phyloP scores from a whole-genome alignment of 1,284 basidiomycete species.

The Gastroboletus turbinatus region DNA sequence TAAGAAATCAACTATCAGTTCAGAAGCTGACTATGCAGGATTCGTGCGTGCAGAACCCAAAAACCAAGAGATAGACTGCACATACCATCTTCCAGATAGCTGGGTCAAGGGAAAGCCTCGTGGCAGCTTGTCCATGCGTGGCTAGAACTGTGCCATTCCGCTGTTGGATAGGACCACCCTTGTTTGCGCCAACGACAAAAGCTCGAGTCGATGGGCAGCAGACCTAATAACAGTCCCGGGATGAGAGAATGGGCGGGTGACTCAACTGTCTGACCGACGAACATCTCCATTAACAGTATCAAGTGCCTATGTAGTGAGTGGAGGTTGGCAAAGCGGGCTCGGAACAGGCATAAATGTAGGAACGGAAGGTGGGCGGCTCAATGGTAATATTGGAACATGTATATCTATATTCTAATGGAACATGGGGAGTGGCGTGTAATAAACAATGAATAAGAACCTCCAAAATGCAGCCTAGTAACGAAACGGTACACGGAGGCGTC shows the following conservation, averaged over 20 bases:
- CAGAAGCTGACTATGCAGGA: background rate
- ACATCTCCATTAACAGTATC: constrained; percentile 9
- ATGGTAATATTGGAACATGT: constrained; percentile 18
- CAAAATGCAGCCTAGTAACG: background rate
- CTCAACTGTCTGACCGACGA: background rate
- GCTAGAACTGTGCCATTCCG: background rate
- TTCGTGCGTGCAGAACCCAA: background rate
- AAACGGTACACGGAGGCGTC: background rate
- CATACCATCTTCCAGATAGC: background rate
- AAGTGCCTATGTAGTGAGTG: background rate
- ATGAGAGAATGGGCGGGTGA: background rate
- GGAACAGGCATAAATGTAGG: constrained; percentile 3
- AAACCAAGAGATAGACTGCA: background rate
- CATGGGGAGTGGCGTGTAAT: constrained; percentile 18
- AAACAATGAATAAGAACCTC: constrained; percentile 26
- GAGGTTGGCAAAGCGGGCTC: background rate
- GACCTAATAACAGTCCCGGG: background rate
- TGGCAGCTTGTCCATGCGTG: background rate
- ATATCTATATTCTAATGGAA: constrained; percentile 20
- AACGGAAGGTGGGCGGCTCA: background rate
- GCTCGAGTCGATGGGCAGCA: background rate
- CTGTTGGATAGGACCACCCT: background rate
- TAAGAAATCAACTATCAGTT: background rate
- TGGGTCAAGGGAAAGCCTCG: background rate
- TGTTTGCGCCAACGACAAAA: background rate